These are phyloP conservation scores for Spathaspora boniae DNA, from an alignment of 805 yeast species.

Conservation along the genomic window DNA sequence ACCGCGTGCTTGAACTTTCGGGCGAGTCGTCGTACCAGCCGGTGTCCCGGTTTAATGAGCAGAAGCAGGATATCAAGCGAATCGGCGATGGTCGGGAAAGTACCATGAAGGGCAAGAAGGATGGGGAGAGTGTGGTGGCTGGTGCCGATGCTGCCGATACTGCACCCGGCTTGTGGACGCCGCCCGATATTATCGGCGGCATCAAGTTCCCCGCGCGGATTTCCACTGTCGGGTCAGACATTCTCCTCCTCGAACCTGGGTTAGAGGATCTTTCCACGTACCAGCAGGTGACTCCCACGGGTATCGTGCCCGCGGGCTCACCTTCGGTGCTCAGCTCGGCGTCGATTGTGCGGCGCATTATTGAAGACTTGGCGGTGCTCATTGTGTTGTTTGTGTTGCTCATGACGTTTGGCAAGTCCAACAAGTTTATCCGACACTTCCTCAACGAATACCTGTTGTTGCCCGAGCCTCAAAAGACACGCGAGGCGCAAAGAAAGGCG, in stretches of 20 bases:
- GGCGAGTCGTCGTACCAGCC: slow-evolving; percentile 36
- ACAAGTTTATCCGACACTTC: slow-evolving; percentile 13
- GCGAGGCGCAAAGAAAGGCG: slow-evolving; percentile 4
- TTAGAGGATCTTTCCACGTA: slow-evolving; percentile 2
- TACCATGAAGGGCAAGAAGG: slow-evolving; percentile 1
- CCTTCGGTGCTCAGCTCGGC: too few relatives aligned
- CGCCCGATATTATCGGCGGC: slow-evolving; percentile 36
- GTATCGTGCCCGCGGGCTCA: too few relatives aligned
- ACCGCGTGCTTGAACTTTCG: slow-evolving; percentile 26
- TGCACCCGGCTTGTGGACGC: too few relatives aligned
- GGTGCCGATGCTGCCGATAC: too few relatives aligned
- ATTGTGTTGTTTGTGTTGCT: slow-evolving; percentile 32
- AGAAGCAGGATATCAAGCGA: slow-evolving; percentile 13
- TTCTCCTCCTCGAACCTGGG: slow-evolving; percentile 11
- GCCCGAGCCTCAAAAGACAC: slow-evolving; percentile 1
- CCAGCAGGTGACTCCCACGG: too few relatives aligned
- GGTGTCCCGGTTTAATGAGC: slow-evolving; percentile 21
- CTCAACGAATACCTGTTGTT: slow-evolving; percentile 3
- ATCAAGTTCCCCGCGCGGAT: slow-evolving; percentile 24
- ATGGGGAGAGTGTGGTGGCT: not conserved
- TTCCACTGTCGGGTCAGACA: slow-evolving; percentile 9
- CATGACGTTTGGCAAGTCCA: slow-evolving; percentile 33
- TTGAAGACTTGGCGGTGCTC: slow-evolving; percentile 52
- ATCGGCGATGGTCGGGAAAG: slow-evolving; percentile 25
- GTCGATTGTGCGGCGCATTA: slow-evolving; percentile 21